phyloP scores from a whole-genome alignment of 257 asterid species.

The Salvia hispanica region DNA sequence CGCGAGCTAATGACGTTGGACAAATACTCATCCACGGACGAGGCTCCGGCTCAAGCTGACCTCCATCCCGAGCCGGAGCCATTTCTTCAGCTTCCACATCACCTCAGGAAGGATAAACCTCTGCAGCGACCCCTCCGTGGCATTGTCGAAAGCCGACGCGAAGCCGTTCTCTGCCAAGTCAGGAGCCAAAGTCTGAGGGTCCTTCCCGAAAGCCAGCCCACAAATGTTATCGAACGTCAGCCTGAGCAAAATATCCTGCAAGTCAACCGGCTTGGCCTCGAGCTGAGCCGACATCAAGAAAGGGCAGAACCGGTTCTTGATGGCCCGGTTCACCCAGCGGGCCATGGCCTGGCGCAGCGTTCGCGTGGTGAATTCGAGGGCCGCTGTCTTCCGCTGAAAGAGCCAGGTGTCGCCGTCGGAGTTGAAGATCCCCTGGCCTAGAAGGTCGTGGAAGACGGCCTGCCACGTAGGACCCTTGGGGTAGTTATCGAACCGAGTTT shows the following conservation, averaged over 20 bases:
- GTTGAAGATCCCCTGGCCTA: conserved; percentile 89
- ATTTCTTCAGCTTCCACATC: conserved; percentile 83
- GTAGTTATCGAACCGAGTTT: conserved; percentile 84
- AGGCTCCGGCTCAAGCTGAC: conserved; percentile 79
- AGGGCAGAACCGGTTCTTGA: conserved; percentile 70
- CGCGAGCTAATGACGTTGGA: conserved; percentile 63
- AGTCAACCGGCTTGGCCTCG: conserved; percentile 57
- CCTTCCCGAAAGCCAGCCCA: conserved; percentile 91
- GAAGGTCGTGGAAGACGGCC: conserved; percentile 82
- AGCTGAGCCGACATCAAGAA: conserved; percentile 60
- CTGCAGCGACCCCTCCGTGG: conserved; percentile 87
- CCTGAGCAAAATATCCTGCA: conserved; percentile 85
- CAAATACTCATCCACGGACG: conserved; percentile 64
- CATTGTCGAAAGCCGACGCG: conserved; percentile 82
- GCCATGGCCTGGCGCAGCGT: conserved; percentile 94
- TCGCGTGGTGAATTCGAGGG: conserved; percentile 84
- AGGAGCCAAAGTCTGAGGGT: conserved; percentile 70
- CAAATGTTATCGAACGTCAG: conserved; percentile 91
- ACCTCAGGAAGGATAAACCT: conserved; percentile 77
- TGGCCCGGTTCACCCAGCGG: conserved; percentile 86
- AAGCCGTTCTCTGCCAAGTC: conserved; percentile 74
- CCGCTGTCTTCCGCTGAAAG: conserved; percentile 84
- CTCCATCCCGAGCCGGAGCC: conserved; percentile 90
- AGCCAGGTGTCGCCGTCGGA: conserved; percentile 97
- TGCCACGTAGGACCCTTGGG: conserved; percentile 98